Conservation (phyloP, 768 basidiomycete genomes). For the Glaciozyma antarctica region DNA sequence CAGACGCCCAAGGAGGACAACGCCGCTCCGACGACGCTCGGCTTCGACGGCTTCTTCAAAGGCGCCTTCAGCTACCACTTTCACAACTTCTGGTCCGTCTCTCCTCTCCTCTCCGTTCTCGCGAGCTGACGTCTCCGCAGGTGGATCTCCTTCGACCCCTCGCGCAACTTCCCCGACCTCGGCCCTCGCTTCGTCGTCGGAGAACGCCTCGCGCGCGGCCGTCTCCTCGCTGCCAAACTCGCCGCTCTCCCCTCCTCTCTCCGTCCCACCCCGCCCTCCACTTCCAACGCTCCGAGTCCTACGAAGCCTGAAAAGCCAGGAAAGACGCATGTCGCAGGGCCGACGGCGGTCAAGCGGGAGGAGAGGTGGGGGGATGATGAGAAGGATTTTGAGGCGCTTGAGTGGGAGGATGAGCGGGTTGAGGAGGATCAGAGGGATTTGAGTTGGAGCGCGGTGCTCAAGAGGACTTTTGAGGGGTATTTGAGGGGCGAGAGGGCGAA, state of each 20-base stretch:
- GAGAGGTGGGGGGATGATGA: background rate
- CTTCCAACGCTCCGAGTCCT: background rate
- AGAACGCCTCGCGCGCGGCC: slow-evolving; percentile 56
- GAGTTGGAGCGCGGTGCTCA: slow-evolving; percentile 86
- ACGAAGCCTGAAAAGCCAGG: background rate
- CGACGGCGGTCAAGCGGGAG: slow-evolving; percentile 5
- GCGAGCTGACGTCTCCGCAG: slow-evolving; percentile 41
- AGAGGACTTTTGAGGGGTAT: slow-evolving; percentile 89
- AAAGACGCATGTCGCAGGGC: background rate
- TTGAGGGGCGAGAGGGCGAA: slow-evolving; percentile 83
- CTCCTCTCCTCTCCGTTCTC: background rate
- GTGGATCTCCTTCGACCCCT: slow-evolving; percentile 92
- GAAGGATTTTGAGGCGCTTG: slow-evolving; percentile 3
- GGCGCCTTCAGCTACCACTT: slow-evolving; percentile 95
- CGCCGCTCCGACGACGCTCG: slow-evolving; percentile 75
- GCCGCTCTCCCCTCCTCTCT: slow-evolving; percentile 1
- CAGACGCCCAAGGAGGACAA: slow-evolving; percentile 62
- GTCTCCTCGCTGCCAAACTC: slow-evolving; percentile 17
- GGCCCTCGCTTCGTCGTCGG: slow-evolving; percentile 66
- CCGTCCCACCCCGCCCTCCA: background rate
- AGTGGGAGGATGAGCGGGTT: slow-evolving; percentile 38
- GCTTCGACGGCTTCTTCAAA: slow-evolving; percentile 90
- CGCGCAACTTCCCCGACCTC: slow-evolving; percentile 91
- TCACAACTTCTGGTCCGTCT: slow-evolving; percentile 75
- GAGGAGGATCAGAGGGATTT: slow-evolving; percentile 68